Evolutionary conservation across 352 stramenopile genomes (phyloP), one percentile per base, ranked within the genome.

Genomic region (Phytophthora podocarpi): DNA sequence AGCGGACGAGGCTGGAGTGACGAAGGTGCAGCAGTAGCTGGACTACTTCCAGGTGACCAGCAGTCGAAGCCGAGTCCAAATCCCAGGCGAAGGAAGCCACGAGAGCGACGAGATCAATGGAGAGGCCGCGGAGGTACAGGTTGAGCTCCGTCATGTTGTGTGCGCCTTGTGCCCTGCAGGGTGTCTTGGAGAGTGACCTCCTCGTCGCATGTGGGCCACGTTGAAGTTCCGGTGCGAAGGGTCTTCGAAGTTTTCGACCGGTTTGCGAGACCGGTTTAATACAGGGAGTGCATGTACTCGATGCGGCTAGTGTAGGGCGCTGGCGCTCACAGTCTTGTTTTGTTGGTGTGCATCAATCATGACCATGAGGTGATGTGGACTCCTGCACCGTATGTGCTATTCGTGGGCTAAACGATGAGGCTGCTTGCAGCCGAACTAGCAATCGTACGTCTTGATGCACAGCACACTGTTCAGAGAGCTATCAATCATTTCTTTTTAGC

Each of bases 41-140:
- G 8, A 80, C 58, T 3, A 80, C 58, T 3, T 59, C 41, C 20
- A 76, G 50, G 23, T 55, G 63, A 1, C 72, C 72, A 10, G 20
- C 23, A 18, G 53, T 41, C 9, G 72, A 59, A 0, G 68, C 72
- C 2, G 52, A 45, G 55, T 80, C 39, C 45, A 80, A 27, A 39
- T 69, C 50, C 51, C 67, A 79, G 3, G 58, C 59, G 46, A 72
- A 84, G 2, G 40, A 51, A 16, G 74, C 68, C 35, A 84, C 57
- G 18, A 58, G 51, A 5, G 60, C 46, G 5, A 52, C 60, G 16
- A 84, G 58, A 37, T 76, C 71, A 3, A 26, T 23, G 1, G 61
- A 59, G 12, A 81, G 53, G 3, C 12, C 7, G 18, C 21, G 41
- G 1, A 67, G 6, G n/a, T 23, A 16, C 24, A 42, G 24, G n/a